These are phyloP conservation scores for Pythium sukuiense DNA, from an alignment of 352 stramenopile genomes.

Conservation along the genomic window DNA sequence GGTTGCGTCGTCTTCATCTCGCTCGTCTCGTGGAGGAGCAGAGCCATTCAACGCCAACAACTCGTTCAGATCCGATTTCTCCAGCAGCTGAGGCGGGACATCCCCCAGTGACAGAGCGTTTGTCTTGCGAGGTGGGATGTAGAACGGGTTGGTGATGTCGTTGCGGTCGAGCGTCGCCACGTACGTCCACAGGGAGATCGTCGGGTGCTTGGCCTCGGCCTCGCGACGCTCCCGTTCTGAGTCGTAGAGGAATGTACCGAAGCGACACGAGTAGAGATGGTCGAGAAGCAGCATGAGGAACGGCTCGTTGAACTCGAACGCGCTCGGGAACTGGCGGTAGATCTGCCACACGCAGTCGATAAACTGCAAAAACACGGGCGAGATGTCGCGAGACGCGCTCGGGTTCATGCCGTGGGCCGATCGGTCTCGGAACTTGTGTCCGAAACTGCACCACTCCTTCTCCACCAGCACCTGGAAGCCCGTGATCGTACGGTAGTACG, in stretches of 20 bases:
- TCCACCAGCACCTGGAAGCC: constrained; percentile 87
- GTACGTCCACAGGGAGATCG: constrained; percentile 79
- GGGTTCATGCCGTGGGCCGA: constrained; percentile 53
- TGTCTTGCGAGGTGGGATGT: constrained; percentile 32
- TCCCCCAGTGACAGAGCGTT: constrained; percentile 12
- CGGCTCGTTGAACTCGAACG: constrained; percentile 87
- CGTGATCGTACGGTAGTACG: constrained; percentile 87
- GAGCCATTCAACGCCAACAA: not conserved
- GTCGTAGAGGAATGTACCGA: constrained; percentile 96
- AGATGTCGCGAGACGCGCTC: constrained; percentile 92
- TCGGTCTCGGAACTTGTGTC: constrained; percentile 87
- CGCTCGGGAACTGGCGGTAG: constrained; percentile 66
- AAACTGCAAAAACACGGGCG: constrained; percentile 96
- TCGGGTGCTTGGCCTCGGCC: constrained; percentile 51
- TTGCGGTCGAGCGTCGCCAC: constrained; percentile 59
- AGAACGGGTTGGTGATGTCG: constrained; percentile 77
- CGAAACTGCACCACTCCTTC: constrained; percentile 90
- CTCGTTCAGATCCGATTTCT: constrained; percentile 2
- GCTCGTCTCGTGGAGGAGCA: not conserved
- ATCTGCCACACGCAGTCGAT: constrained; percentile 89
- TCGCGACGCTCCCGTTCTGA: constrained; percentile 77
- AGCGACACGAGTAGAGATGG: constrained; percentile 79
- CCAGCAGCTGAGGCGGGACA: not conserved
- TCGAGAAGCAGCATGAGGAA: constrained; percentile 83
- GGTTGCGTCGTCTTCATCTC: constrained; percentile 11